Evolutionary conservation across 495 filamentous ascomycete species (phyloP), one percentile per base, ranked within the genome.

Genomic region (Penicillium macrosclerotiorum): DNA sequence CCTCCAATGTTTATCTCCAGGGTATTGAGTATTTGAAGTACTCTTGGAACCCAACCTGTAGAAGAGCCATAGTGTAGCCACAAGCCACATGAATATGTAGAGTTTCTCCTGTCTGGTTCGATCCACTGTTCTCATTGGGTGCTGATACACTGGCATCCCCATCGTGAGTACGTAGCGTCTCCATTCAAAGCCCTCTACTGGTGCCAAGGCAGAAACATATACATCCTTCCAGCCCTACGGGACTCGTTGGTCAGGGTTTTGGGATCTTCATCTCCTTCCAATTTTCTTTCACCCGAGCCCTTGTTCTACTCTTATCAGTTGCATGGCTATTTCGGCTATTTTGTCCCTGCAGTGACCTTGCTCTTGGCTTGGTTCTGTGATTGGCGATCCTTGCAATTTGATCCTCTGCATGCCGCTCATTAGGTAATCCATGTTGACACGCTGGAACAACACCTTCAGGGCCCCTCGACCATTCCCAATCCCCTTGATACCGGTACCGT

Each of bases 371-470:
- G n/a, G n/a, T 8, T 13, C n/a, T 14, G n/a, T 38, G 36, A 38
- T 38, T 38, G 36, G 36, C n/a, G 36, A 24, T 38, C 36, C 1
- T 24, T 13, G 20, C 5, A 25, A 38, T 38, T 16, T 41, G 25
- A n/a, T 16, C 13, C 8, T 13, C 37, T 22, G 23, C 38, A 41
- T 46, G 42, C 35, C 31, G 17, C 8, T 5, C 11, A 43, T 41
- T 54, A 49, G 45, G 39, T 54, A 54, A 49, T 43, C 51, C 45
- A 19, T 54, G 27, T 45, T 46, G 45, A 52, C 45, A 49, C 45
- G 52, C 34, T 55, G 47, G 46, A 51, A 18, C 44, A 8, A 47
- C 26, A 35, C 33, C 41, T 31, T 27, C 37, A 27, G 32, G 36
- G 37, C 46, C 41, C 32, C 42, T 37, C 27, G 5, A 42, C 32